Evolutionary conservation across 495 filamentous ascomycete genomes (phyloP).

Genomic region (Umbilicaria muhlenbergii): DNA sequence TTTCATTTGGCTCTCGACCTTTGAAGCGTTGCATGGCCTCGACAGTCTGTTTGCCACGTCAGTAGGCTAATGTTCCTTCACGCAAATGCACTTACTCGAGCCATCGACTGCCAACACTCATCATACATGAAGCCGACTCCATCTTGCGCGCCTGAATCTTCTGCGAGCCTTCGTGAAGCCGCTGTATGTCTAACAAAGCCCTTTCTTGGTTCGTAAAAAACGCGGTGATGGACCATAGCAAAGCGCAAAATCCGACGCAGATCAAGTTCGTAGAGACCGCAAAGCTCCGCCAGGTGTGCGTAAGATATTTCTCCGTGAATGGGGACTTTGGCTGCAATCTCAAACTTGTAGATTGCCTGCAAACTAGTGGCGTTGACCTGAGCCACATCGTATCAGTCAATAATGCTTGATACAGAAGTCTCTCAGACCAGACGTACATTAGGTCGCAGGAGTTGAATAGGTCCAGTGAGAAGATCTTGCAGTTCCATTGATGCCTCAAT

Average conservation of each 20-base stretch:
- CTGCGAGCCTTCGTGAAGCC: constrained; percentile 26
- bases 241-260: constrained; percentile 36
- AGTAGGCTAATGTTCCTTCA: no score
- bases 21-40: constrained; percentile 2
- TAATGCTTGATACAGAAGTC: neutral
- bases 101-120: constrained; percentile 7
- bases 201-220: constrained; percentile 35
- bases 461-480: constrained; percentile 10
- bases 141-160: constrained; percentile 24
- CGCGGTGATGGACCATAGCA: constrained; percentile 33
- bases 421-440: constrained; percentile 1
- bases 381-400: neutral
- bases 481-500: constrained; percentile 12
- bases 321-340: constrained; percentile 18
- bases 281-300: constrained; percentile 23
- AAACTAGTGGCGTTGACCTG: constrained; percentile 10
- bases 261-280: constrained; percentile 25
- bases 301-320: constrained; percentile 25
- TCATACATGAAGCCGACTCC: constrained; percentile 29
- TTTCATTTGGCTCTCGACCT: constrained; percentile 3
- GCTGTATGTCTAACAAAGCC: constrained; percentile 38
- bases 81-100: constrained; percentile 2
- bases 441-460: constrained; percentile 5
- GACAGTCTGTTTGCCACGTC: constrained; percentile 2
- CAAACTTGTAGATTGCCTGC: constrained; percentile 20